Conservation (phyloP, 129 eudicot genomes). For the Heracleum sosnowskyi region DNA sequence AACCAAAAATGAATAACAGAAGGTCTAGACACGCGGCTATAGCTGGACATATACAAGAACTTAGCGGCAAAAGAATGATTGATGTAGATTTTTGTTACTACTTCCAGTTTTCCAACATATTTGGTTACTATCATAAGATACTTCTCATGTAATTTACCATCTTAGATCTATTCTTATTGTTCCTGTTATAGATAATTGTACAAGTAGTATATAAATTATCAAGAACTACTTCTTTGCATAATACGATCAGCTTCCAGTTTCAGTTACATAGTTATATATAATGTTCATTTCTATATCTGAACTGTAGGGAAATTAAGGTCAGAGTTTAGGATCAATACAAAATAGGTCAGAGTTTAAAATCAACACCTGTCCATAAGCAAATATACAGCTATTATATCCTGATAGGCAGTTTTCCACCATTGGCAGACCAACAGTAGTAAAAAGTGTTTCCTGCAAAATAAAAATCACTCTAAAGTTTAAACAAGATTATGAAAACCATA, state of each 20-base stretch:
- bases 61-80: background rate
- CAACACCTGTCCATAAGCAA: slow-evolving; percentile 95
- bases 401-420: slow-evolving; percentile 97
- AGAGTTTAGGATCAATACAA: background rate
- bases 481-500: background rate
- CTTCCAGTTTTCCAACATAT: background rate
- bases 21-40: background rate
- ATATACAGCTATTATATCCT: slow-evolving; percentile 93
- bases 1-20: background rate
- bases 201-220: background rate
- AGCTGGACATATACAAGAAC: background rate
- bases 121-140: background rate
- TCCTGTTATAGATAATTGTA: background rate
- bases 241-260: background rate
- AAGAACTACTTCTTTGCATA: background rate
- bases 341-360: background rate
- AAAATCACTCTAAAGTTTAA: background rate
- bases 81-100: background rate
- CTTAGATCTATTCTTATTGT: background rate
- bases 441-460: slow-evolving; percentile 76
- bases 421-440: slow-evolving; percentile 83
- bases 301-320: background rate
- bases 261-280: background rate
- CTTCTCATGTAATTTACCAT: background rate
- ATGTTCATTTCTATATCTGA: background rate